Percentiles rank a stretch among this genome's conserved stretches.
phyloP scores from a whole-genome alignment of 768 basidiomycete genomes.

The Pleurotus pulmonarius region DNA sequence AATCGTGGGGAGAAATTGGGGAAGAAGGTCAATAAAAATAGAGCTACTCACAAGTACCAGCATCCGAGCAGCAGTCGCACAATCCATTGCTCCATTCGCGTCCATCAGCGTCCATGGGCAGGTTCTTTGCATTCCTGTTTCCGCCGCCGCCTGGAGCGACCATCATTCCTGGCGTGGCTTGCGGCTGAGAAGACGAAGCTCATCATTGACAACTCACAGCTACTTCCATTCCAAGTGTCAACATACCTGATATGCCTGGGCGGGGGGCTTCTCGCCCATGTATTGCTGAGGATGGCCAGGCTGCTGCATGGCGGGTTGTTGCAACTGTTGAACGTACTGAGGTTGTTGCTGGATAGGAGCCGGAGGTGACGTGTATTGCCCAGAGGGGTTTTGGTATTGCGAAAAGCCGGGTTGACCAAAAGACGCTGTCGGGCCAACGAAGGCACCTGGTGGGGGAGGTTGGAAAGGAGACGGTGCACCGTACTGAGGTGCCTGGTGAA shows the following conservation, averaged over 20 bases:
- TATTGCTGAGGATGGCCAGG: background rate
- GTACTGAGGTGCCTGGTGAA: background rate
- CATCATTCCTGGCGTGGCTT: slow-evolving; percentile 17
- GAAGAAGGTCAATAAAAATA: background rate
- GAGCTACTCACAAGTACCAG: slow-evolving; percentile 18
- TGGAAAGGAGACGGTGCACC: slow-evolving; percentile 2
- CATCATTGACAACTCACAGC: background rate
- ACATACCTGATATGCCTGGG: slow-evolving; percentile 1
- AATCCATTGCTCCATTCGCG: slow-evolving; percentile 26
- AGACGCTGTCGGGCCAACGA: background rate
- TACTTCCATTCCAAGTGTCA: background rate
- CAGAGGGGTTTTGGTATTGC: background rate
- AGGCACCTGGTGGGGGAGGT: slow-evolving; percentile 1
- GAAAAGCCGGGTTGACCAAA: background rate
- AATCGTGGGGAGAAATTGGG: background rate
- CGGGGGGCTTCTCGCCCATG: slow-evolving; percentile 3
- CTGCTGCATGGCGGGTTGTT: background rate
- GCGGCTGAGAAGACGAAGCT: slow-evolving; percentile 12
- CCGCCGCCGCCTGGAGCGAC: slow-evolving; percentile 12
- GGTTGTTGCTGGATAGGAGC: background rate
- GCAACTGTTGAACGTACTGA: background rate
- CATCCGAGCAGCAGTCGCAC: slow-evolving; percentile 18
- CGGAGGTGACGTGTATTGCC: background rate
- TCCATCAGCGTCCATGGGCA: slow-evolving; percentile 18
- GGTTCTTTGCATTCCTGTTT: slow-evolving; percentile 23